Evolutionary conservation across 768 basidiomycete species (phyloP).

Genomic region (Boletus rex-veris): DNA sequence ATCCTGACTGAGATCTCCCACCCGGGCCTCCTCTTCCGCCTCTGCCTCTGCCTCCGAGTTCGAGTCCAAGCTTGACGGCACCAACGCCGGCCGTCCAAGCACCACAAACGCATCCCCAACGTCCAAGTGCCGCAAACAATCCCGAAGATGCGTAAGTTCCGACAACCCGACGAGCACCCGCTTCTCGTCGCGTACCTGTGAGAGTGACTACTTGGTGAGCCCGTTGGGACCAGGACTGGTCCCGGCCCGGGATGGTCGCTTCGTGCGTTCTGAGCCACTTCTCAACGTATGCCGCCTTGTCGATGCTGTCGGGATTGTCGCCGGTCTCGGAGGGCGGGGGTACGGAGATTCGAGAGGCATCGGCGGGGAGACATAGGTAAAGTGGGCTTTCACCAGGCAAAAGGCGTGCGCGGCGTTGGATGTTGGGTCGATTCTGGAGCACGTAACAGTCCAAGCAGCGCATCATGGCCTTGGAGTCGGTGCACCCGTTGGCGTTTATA

Average conservation of each 20-base stretch:
- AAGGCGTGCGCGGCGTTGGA: constrained; percentile 68
- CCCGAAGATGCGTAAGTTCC: constrained; percentile 57
- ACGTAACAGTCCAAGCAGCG: no score
- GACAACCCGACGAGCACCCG: constrained; percentile 72
- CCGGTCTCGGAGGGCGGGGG: constrained; percentile 42
- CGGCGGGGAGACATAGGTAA: constrained; percentile 82
- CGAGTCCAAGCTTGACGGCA: constrained; percentile 24
- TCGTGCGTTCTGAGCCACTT: constrained; percentile 72
- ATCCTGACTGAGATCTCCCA: no score
- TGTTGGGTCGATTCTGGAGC: constrained; percentile 50
- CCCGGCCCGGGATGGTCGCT: constrained; percentile 37
- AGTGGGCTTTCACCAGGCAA: constrained; percentile 58
- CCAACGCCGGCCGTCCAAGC: constrained; percentile 59
- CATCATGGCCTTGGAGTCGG: no score
- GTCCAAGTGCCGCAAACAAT: constrained; percentile 81
- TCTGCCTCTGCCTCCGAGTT: constrained; percentile 33
- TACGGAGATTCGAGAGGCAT: constrained; percentile 84
- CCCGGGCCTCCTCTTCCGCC: background rate
- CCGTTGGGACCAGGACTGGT: background rate
- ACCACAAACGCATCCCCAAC: constrained; percentile 77
- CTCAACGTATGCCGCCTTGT: constrained; percentile 66
- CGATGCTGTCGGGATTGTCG: no score
- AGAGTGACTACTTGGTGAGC: constrained; percentile 49
- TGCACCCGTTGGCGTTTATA: no score
- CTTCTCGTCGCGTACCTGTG: constrained; percentile 48